These are phyloP conservation scores for Chaetomiaceae sp. DNA, from an alignment of 2,329 filamentous ascomycete species.

Conservation along the genomic window DNA sequence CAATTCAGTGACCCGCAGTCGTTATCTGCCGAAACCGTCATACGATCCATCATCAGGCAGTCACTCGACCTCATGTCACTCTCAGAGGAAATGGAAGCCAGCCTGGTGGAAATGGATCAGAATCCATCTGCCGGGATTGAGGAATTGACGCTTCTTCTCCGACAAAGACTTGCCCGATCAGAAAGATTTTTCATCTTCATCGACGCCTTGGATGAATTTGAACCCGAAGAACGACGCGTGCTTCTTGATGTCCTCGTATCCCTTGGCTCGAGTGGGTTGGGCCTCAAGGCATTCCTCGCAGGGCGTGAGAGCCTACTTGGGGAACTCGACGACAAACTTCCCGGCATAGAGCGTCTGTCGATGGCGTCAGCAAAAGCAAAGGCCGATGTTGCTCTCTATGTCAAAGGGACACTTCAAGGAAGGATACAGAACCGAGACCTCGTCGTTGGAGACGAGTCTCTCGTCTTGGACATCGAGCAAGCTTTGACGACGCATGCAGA, in stretches of 20 bases:
- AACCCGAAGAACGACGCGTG: neutral
- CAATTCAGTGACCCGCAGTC: neutral
- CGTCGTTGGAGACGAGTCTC: neutral
- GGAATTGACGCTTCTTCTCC: neutral
- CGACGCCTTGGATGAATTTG: slow-evolving; percentile 1
- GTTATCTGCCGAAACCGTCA: neutral
- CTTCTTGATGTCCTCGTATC: neutral
- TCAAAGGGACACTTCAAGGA: neutral
- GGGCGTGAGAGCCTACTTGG: neutral
- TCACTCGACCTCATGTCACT: neutral
- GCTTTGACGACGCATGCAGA: neutral
- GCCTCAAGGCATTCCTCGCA: slow-evolving; percentile 1
- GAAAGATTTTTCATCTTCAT: neutral
- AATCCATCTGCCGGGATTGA: neutral
- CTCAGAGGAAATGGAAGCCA: neutral
- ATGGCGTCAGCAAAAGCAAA: neutral
- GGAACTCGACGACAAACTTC: neutral
- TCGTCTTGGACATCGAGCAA: neutral
- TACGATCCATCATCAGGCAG: slow-evolving; percentile 2
- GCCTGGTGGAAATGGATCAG: neutral
- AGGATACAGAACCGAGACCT: neutral
- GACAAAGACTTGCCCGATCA: neutral
- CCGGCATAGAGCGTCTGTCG: neutral
- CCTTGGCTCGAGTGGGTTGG: neutral
- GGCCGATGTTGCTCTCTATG: neutral